Conservation (phyloP, 306 rosid species). For the Pterocarpus santalinus region DNA sequence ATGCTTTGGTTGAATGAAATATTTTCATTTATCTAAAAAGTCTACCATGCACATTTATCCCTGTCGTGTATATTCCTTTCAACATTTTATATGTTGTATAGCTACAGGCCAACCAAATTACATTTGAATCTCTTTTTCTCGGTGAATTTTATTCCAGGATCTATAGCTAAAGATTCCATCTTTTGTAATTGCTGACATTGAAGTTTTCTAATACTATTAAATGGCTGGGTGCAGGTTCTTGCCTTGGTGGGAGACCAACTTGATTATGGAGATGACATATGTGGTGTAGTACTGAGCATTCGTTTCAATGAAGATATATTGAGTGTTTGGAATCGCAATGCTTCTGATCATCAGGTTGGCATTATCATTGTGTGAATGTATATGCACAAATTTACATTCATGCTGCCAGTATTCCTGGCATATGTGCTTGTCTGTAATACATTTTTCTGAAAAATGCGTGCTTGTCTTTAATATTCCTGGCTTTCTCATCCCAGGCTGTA, state of each 20-base stretch:
- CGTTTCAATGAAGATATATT: slow-evolving; percentile 94
- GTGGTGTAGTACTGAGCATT: slow-evolving; percentile 92
- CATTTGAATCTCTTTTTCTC: slow-evolving; percentile 28
- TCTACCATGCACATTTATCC: neutral
- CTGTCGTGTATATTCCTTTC: neutral
- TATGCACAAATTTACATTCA: neutral
- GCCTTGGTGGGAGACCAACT: slow-evolving; percentile 94
- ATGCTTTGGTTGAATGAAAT: slow-evolving; percentile 4
- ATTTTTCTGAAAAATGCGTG: neutral
- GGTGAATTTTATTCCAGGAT: slow-evolving; percentile 18
- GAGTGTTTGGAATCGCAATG: slow-evolving; percentile 92
- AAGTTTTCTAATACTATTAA: slow-evolving; percentile 23
- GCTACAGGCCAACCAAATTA: slow-evolving; percentile 12
- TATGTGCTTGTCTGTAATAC: neutral
- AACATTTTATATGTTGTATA: slow-evolving; percentile 12
- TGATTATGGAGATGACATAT: slow-evolving; percentile 86
- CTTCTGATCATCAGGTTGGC: slow-evolving; percentile 89
- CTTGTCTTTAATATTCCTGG: slow-evolving; percentile 9
- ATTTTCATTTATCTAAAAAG: neutral
- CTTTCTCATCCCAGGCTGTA: slow-evolving; percentile 68
- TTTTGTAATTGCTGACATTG: neutral
- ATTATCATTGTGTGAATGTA: neutral
- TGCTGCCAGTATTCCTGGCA: neutral
- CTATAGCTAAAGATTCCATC: neutral
- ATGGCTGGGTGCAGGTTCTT: slow-evolving; percentile 69